Evolutionary conservation across 2,329 filamentous ascomycete genomes (phyloP), one percentile per base, ranked within the genome.

Genomic region (Cercospora citrullina): DNA sequence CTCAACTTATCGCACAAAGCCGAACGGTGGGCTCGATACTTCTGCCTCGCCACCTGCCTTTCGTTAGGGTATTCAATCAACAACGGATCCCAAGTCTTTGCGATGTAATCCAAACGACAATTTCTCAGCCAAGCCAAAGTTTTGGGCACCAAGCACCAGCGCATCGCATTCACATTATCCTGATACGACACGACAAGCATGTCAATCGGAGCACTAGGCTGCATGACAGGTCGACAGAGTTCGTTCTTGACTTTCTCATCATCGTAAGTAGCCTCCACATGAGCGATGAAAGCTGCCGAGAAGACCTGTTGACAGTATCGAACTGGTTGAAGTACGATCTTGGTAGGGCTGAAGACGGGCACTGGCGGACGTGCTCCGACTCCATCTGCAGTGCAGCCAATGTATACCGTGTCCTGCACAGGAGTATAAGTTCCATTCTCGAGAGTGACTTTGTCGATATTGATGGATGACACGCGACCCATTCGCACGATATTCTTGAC

Each of bases 241-340:
- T 57, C 39, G 59, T 73, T 73, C 30, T 70, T 73, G 6, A 45
- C 6, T 4, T 53, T 21, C 16, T 69, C 65, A 23, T 68, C 36
- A 1, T 10, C n/a, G 60, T 72, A 71, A 1, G 68, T 48, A 14
- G 63, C 53, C 55, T 71, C 72, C 6, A 72, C 60, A 31, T 73
- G 70, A 6, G 67, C 70, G 58, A 73, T 72, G 30, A 73, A 65
- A 5, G 70, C 72, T 3, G 70, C 70, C 18, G 69, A 71, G 68
- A 73, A 71, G 5, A 70, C 68, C 48, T 71, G 70, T 60, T 72
- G 72, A 36, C 72, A 73, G 53, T 61, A 66, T 2, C 72, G 69
- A 1, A 73, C 69, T 1, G 72, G 66, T 16, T 72, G 72, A 0
- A 73, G 68, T 1, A 63, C 68, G 28, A 73, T 72, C 2, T 57